Evolutionary conservation across 441 rosid species (phyloP).

Genomic region (Croton setiger): DNA sequence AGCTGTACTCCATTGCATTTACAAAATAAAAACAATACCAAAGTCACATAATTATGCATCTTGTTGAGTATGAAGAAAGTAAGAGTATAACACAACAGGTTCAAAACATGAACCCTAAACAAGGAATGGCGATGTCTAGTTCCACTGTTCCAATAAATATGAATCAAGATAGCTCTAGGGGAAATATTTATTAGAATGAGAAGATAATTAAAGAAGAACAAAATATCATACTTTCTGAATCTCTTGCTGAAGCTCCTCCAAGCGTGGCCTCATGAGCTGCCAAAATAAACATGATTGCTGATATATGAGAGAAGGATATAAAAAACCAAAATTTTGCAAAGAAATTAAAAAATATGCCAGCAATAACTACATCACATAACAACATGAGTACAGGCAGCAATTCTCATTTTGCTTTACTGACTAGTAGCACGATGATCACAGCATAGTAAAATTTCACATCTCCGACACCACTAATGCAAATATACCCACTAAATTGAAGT

Average conservation of each 20-base stretch:
- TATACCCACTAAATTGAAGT: not conserved
- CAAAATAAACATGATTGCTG: conserved; percentile 28
- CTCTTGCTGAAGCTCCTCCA: conserved; percentile 54
- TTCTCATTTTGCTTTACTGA: not conserved
- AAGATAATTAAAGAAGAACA: conserved; percentile 14
- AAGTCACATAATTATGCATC: not conserved
- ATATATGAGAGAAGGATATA: not conserved
- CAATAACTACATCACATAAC: not conserved
- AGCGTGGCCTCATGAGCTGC: conserved; percentile 65
- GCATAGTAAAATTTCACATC: not conserved
- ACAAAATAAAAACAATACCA: too few species aligned
- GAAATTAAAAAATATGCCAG: not conserved
- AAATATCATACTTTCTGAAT: conserved; percentile 45
- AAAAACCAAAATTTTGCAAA: not conserved
- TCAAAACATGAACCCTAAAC: not conserved
- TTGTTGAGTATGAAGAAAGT: not conserved
- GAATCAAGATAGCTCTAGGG: not conserved
- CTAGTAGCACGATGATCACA: not conserved
- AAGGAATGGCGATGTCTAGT: not conserved
- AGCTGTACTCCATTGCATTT: not conserved
- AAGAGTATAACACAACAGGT: not conserved
- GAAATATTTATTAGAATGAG: not conserved
- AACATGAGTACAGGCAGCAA: not conserved
- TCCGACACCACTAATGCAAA: not conserved
- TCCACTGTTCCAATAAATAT: not conserved